Evolutionary conservation across 139 green algal genomes (phyloP).

Genomic region (Deuterostichococcus epilithicus): DNA sequence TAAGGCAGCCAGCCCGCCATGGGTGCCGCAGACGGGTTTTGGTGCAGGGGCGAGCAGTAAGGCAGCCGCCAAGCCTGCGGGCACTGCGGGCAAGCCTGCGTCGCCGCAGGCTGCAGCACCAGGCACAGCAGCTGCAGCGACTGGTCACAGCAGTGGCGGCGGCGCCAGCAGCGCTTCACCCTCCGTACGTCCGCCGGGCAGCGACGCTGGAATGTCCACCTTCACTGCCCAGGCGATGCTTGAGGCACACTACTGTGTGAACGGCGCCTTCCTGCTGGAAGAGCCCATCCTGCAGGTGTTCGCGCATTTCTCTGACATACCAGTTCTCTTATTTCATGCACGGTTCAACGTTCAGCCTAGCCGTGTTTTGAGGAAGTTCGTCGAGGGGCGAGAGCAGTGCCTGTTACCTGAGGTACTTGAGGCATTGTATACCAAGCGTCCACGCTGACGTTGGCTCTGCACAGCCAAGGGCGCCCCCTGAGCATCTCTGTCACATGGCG

Average conservation of each 20-base stretch:
- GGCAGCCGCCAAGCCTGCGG: background rate
- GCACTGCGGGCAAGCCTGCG: no score
- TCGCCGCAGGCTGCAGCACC: background rate
- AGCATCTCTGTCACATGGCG: background rate
- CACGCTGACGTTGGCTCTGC: no score
- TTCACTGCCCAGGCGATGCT: conserved; percentile 50
- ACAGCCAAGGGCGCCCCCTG: background rate
- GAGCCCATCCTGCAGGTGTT: conserved; percentile 33
- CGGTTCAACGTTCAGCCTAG: background rate
- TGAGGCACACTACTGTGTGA: conserved; percentile 57
- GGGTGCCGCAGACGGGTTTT: background rate
- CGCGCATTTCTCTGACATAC: background rate
- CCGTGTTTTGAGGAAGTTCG: no score
- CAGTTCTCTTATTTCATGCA: background rate
- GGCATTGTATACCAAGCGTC: background rate
- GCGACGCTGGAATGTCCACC: background rate
- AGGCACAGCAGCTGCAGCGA: background rate
- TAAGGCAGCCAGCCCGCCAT: background rate
- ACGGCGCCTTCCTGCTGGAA: conserved; percentile 41
- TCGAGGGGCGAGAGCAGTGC: background rate
- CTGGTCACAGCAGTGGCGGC: background rate
- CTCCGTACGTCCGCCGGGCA: background rate
- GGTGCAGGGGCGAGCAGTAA: background rate
- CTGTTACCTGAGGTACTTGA: background rate
- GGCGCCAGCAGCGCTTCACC: background rate